Evolutionary conservation across 202 grass and related monocot species (phyloP).

Genomic region (Setaria italica): DNA sequence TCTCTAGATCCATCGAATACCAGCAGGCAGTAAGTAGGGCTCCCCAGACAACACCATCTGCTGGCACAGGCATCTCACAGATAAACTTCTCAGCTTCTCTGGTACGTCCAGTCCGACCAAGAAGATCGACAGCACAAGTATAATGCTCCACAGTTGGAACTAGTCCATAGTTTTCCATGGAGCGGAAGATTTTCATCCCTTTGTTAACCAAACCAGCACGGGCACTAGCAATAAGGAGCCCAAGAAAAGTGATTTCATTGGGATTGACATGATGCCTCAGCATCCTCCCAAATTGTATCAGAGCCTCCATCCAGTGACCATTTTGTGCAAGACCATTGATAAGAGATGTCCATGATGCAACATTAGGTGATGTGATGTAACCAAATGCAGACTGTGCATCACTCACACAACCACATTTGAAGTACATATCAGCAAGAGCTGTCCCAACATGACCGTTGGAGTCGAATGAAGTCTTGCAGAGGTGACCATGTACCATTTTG

Average conservation of each 20-base stretch:
- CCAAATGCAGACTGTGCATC: slow-evolving; percentile 64
- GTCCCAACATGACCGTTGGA: slow-evolving; percentile 63
- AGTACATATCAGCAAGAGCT: slow-evolving; percentile 79
- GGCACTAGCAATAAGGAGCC: slow-evolving; percentile 67
- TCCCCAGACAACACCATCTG: slow-evolving; percentile 76
- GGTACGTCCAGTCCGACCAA: slow-evolving; percentile 62
- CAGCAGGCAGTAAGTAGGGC: slow-evolving; percentile 74
- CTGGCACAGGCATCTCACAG: slow-evolving; percentile 64
- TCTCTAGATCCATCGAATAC: slow-evolving; percentile 70
- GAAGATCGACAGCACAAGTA: slow-evolving; percentile 77
- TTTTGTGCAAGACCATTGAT: slow-evolving; percentile 77
- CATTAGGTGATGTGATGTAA: slow-evolving; percentile 53
- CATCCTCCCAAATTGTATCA: slow-evolving; percentile 73
- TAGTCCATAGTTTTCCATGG: slow-evolving; percentile 66
- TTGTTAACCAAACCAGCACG: slow-evolving; percentile 67
- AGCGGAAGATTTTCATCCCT: slow-evolving; percentile 64
- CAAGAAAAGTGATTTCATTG: slow-evolving; percentile 75
- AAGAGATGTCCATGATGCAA: slow-evolving; percentile 82
- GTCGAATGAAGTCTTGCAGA: slow-evolving; percentile 53
- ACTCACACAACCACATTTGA: slow-evolving; percentile 70
- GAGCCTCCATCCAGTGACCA: slow-evolving; percentile 61
- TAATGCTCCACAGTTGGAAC: slow-evolving; percentile 70
- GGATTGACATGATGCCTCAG: slow-evolving; percentile 52
- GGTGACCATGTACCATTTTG: slow-evolving; percentile 62
- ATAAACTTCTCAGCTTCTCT: slow-evolving; percentile 73